Percentiles rank a stretch among this genome's conserved stretches.
These are phyloP conservation scores for Leccinum boreale DNA, from an alignment of 768 basidiomycete genomes.

Conservation along the genomic window DNA sequence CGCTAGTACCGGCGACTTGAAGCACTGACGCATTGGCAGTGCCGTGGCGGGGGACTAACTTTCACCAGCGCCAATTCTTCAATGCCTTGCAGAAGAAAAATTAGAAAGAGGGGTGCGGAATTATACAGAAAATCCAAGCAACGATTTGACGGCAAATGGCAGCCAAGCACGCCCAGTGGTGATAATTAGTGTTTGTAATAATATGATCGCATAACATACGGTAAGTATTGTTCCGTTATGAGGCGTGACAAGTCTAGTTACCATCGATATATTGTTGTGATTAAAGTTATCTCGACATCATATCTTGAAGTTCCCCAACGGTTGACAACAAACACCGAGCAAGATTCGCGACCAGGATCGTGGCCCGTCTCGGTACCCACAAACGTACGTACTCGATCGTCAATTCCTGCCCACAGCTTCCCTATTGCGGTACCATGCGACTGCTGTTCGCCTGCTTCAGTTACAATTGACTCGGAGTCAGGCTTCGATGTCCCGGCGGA, in stretches of 20 bases:
- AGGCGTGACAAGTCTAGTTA: too few species aligned
- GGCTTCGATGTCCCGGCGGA: constrained; percentile 5
- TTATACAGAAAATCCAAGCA: neutral
- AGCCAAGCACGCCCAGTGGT: neutral
- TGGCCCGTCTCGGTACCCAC: neutral
- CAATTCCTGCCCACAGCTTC: too few species aligned
- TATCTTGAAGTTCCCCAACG: neutral
- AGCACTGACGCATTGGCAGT: neutral
- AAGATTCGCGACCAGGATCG: neutral
- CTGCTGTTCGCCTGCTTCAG: constrained; percentile 33
- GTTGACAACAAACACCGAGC: neutral
- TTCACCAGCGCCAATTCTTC: neutral
- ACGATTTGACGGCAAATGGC: neutral
- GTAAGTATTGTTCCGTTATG: too few species aligned
- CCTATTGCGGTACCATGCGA: too few species aligned
- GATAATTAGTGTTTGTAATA: neutral
- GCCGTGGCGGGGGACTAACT: too few species aligned
- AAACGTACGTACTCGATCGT: neutral
- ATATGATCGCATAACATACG: neutral
- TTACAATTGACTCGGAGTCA: constrained; percentile 11
- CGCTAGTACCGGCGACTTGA: neutral
- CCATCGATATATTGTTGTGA: neutral
- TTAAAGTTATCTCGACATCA: neutral
- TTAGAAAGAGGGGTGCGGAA: neutral
- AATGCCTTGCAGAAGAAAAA: neutral